These are phyloP conservation scores for Krasilnikovozyma curviuscula DNA, from an alignment of 768 basidiomycete species.

Conservation along the genomic window DNA sequence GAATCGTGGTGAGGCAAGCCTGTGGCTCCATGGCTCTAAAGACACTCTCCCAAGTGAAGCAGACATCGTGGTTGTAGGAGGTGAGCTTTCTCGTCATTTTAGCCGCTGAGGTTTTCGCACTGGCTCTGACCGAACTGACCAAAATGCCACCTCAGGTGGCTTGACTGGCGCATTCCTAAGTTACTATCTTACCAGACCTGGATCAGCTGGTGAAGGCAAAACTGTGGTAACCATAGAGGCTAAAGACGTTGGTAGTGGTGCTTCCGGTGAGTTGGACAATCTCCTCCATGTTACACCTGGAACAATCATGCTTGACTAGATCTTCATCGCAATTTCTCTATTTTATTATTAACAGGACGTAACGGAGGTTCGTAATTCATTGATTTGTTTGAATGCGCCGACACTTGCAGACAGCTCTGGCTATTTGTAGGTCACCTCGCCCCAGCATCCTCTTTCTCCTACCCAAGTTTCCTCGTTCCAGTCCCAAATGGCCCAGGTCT, in stretches of 20 bases:
- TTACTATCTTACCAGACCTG: constrained; percentile 9
- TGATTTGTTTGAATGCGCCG: no score
- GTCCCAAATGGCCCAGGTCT: no score
- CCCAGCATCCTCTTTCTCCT: no score
- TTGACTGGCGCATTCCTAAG: constrained; percentile 3
- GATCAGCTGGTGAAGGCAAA: constrained; percentile 7
- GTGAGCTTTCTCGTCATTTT: constrained; percentile 6
- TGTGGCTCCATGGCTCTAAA: background rate
- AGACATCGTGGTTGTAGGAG: background rate
- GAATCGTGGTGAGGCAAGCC: constrained; percentile 3
- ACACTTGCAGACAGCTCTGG: no score
- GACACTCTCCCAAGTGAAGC: background rate
- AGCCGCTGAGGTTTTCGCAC: background rate
- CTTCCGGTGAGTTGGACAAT: no score
- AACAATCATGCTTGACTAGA: no score
- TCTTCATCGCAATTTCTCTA: no score
- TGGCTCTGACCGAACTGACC: background rate
- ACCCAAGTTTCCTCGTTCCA: no score
- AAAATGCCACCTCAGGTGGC: background rate
- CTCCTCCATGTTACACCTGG: no score
- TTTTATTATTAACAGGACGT: no score
- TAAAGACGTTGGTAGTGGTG: constrained; percentile 10
- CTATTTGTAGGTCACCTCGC: no score
- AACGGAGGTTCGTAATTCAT: no score
- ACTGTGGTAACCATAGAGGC: constrained; percentile 7